Evolutionary conservation across 768 basidiomycete species (phyloP).

Genomic region (Leccinum pellstonianum): DNA sequence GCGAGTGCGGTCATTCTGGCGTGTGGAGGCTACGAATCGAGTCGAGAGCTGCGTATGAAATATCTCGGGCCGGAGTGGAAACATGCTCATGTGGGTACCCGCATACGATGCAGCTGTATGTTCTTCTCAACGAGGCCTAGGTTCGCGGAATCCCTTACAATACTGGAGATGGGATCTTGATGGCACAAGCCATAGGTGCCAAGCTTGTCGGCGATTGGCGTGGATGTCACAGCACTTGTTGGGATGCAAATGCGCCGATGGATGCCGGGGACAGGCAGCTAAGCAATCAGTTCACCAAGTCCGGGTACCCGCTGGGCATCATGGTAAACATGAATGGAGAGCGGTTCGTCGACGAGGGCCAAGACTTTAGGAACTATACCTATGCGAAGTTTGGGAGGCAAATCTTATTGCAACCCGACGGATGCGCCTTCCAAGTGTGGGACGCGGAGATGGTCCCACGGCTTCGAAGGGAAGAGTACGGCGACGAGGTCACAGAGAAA

Average conservation of each 20-base stretch:
- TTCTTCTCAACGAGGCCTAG: constrained; percentile 31
- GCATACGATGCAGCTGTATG: neutral
- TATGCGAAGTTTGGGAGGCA: constrained; percentile 67
- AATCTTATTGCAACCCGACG: constrained; percentile 56
- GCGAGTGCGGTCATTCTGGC: constrained; percentile 56
- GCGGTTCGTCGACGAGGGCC: constrained; percentile 71
- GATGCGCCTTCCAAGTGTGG: constrained; percentile 66
- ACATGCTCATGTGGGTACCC: constrained; percentile 47
- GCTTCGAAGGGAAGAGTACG: constrained; percentile 66
- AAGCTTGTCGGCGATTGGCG: constrained; percentile 49
- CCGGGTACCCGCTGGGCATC: constrained; percentile 68
- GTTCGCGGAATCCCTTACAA: constrained; percentile 73
- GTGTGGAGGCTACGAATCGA: constrained; percentile 68
- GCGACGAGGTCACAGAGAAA: constrained; percentile 57
- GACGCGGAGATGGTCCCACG: constrained; percentile 44
- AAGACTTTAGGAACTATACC: constrained; percentile 70
- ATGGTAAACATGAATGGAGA: constrained; percentile 60
- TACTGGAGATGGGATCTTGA: constrained; percentile 59
- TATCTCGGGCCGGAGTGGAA: constrained; percentile 61
- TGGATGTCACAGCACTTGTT: constrained; percentile 55
- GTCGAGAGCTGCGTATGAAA: constrained; percentile 45
- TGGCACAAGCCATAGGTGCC: constrained; percentile 53
- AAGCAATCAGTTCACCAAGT: constrained; percentile 73
- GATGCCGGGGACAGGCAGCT: constrained; percentile 53
- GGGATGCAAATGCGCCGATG: constrained; percentile 60